Evolutionary conservation across 2,329 filamentous ascomycete genomes (phyloP).

Genomic region (Claviceps lovelessii): DNA sequence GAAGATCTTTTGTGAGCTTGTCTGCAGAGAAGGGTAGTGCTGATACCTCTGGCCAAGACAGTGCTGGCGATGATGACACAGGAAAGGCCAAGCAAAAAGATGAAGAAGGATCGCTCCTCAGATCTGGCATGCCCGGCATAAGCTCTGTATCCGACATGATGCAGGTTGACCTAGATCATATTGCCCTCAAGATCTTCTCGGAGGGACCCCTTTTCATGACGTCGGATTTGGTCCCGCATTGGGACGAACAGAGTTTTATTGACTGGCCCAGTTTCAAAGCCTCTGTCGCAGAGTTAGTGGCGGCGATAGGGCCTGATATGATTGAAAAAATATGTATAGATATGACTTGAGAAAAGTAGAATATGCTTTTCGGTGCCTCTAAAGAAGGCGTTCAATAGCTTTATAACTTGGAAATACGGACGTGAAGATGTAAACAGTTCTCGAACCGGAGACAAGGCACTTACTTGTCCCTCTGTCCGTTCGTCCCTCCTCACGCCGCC

Average conservation of each 20-base stretch:
- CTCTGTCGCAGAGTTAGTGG: constrained; percentile 51
- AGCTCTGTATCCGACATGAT: constrained; percentile 39
- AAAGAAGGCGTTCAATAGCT: not conserved
- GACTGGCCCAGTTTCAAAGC: constrained; percentile 42
- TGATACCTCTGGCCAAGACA: not conserved
- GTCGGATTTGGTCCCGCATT: constrained; percentile 38
- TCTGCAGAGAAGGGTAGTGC: constrained; percentile 18
- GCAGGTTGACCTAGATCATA: constrained; percentile 41
- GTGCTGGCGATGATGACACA: not conserved
- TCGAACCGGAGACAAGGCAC: not conserved
- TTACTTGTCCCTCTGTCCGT: not conserved
- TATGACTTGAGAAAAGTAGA: constrained; percentile 20
- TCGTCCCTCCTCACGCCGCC: too few species aligned
- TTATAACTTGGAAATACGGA: too few species aligned
- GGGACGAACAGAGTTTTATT: constrained; percentile 38
- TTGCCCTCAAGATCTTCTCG: constrained; percentile 37
- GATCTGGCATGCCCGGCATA: constrained; percentile 53
- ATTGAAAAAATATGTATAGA: constrained; percentile 44
- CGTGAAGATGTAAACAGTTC: not conserved
- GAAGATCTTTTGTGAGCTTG: constrained; percentile 41
- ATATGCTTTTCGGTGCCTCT: not conserved
- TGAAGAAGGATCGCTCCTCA: constrained; percentile 32
- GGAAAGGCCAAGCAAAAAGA: constrained; percentile 3
- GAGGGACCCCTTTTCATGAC: constrained; percentile 25
- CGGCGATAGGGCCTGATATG: constrained; percentile 48